Percentiles rank a stretch among this genome's conserved stretches.
phyloP scores from a whole-genome alignment of 257 asterid genomes.

The Eucommia ulmoides region DNA sequence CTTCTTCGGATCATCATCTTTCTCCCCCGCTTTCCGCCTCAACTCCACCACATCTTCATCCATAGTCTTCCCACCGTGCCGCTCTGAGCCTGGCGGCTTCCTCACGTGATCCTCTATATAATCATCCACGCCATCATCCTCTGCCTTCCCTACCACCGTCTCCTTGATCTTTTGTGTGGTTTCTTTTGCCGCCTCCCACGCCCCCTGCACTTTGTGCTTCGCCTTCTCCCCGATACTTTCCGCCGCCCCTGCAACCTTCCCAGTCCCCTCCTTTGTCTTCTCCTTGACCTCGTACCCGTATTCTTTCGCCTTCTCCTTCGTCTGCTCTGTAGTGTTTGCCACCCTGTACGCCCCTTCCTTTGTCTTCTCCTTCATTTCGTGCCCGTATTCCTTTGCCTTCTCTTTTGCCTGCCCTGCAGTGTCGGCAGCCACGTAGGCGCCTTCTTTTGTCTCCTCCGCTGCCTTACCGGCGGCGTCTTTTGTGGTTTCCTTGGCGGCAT shows the following conservation, averaged over 20 bases:
- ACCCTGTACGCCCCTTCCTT: not conserved
- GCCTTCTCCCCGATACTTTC: slow-evolving; percentile 27
- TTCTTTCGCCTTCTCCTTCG: slow-evolving; percentile 23
- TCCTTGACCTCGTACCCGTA: slow-evolving; percentile 19
- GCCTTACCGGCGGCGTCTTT: not conserved
- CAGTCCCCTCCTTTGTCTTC: slow-evolving; percentile 24
- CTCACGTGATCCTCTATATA: slow-evolving; percentile 36
- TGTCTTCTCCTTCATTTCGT: slow-evolving; percentile 17
- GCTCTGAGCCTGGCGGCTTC: slow-evolving; percentile 20
- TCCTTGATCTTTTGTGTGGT: slow-evolving; percentile 41
- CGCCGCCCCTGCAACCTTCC: slow-evolving; percentile 19
- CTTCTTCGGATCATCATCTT: slow-evolving; percentile 8
- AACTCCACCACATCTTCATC: slow-evolving; percentile 32
- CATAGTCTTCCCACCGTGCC: slow-evolving; percentile 22
- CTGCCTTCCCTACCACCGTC: slow-evolving; percentile 49
- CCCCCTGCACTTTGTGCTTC: slow-evolving; percentile 24
- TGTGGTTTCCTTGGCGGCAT: not conserved
- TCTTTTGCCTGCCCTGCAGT: slow-evolving; percentile 17
- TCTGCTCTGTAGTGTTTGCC: slow-evolving; percentile 16
- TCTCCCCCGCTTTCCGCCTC: slow-evolving; percentile 16
- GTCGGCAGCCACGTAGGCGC: slow-evolving; percentile 9
- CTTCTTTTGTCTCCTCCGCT: slow-evolving; percentile 15
- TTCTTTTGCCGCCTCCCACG: slow-evolving; percentile 22
- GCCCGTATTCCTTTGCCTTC: slow-evolving; percentile 17
- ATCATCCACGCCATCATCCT: slow-evolving; percentile 23